A percentile compares a stretch with the other conserved stretches of the same genome.
Conservation (phyloP, 768 basidiomycete species). For the Hypsizygus marmoreus region DNA sequence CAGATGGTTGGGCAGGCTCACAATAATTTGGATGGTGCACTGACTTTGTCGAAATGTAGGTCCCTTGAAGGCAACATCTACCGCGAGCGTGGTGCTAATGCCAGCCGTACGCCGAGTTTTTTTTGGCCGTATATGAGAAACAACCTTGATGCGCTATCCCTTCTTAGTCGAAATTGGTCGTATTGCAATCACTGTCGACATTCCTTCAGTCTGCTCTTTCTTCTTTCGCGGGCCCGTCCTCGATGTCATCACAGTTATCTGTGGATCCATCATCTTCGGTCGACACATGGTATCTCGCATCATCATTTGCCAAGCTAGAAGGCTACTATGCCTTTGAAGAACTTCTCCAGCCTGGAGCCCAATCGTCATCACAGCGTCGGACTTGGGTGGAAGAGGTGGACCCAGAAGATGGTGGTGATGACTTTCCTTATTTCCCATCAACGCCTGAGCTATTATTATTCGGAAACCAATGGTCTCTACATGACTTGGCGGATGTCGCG, state of each 20-base stretch:
- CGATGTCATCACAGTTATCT: constrained; percentile 3
- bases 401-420: constrained; percentile 35
- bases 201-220: constrained; percentile 60
- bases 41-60: constrained; percentile 25
- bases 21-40: constrained; percentile 1
- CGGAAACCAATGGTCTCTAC: constrained; percentile 5
- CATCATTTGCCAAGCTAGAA: constrained; percentile 54
- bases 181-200: constrained; percentile 67
- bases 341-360: constrained; percentile 35
- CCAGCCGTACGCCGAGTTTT: constrained; percentile 49
- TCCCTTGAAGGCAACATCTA: constrained; percentile 52
- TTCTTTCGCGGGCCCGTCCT: constrained; percentile 14
- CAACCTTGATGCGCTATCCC: constrained; percentile 8
- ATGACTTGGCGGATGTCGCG: constrained; percentile 11
- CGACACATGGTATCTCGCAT: constrained; percentile 64
- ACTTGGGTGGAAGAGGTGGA: constrained; percentile 39
- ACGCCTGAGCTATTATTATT: not conserved
- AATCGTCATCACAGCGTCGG: constrained; percentile 7
- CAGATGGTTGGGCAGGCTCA: constrained; percentile 42
- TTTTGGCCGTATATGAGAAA: not conserved
- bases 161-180: constrained; percentile 73
- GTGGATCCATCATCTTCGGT: constrained; percentile 18
- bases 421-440: constrained; percentile 29
- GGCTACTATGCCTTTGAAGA: constrained; percentile 58
- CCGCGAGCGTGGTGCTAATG: constrained; percentile 66